Evolutionary conservation across 1,284 basidiomycete species (phyloP), one percentile per base, ranked within the genome.

Genomic region (Cutaneotrichosporon cyanovorans): DNA sequence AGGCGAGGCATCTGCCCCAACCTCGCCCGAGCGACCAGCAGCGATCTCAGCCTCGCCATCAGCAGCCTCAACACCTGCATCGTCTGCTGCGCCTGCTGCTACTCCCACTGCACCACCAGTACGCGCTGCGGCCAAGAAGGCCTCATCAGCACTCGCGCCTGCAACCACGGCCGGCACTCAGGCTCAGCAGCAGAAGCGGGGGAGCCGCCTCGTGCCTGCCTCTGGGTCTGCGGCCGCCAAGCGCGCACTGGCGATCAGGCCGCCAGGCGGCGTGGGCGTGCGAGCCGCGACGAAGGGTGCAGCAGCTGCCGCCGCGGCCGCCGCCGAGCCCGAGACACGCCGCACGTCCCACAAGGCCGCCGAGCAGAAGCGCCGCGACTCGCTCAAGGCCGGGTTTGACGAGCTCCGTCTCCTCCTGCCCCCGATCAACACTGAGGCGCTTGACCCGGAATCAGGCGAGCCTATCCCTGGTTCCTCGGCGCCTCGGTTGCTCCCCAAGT

Each of bases 301-400:
- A 2, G 58, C 53, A 2, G 59, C 64, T 12, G 55, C 62, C 5
- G 56, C 61, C 1, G 49, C 56, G 3, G 47, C 54, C 5, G 35
- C 37, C 6, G 40, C 53, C 15, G 65, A 69, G 43, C 65, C 65
- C n/a, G 70, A 72, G 45, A 66, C 53, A 8, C 63, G 69, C 9
- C 89, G 90, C 64, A 86, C 86, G 0, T 92, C 90, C 1, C 93
- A 98, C 73, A 97, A 97, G 71, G 88, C 85, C 1, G 93, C 93
- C 0, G 93, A 98, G 71, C 93, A 98, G 68, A 93, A 95, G 67
- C 83, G 93, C 18, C 82, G 93, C 4, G 93, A 98, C 71, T 89
- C 85, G 32, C 80, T 98, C 57, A 98, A 98, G 73, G 84, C 84
- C 10, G 91, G 89, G 15, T 98, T 93, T 65, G 93, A 98, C 68